Evolutionary conservation across 1,139 yeast genomes (phyloP), one percentile per base, ranked within the genome.

Genomic region (Geotrichum aggregatum): DNA sequence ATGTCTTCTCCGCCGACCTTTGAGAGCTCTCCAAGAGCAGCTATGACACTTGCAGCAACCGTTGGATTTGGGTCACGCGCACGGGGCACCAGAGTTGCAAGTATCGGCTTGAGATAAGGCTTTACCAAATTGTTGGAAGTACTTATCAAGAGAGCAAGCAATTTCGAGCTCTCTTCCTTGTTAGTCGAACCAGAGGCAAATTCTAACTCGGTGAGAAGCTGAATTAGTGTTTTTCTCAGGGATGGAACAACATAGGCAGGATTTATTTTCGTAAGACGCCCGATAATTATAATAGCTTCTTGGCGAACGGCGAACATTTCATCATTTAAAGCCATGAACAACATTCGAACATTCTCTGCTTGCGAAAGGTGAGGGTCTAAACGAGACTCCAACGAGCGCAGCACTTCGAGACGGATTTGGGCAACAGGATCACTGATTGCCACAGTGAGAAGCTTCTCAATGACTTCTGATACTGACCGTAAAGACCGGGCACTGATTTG

Each of bases 181-280:
- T 82, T 85, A 24, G 95, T 73, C 24, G 91, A 76, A 50, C 76
- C 75, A 14, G 83, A 79, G 2, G 96, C 86, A 66, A 83, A 89
- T 60, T 89, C 95, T 49, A 94, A 72, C 59, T 88, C 86, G 0
- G 97, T 87, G 47, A 94, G 70, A 18, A 91, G 74, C 66, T 92
- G 97, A 49, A 94, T 82, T 56, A 94, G 71, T 0, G 94, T 82
- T 64, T 88, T 91, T 59, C 98, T 75, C 52, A 94, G 73, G 1
- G 95, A 86, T 0, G 99, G 98, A 24, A 91, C 92, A 57, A 92
- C 88, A 67, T 88, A 91, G 0, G 98, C 98, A 0, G 99, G 98
- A 63, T 94, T 94, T 36, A 88, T 84, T 4, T 81, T 73, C 0
- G 96, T 84, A 19, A 94, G 71, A 54, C 97, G 77, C 1, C 98